Base-by-base conservation (phyloP, 169 alveolate genomes). In the Plasmodium knowlesi region DNA sequence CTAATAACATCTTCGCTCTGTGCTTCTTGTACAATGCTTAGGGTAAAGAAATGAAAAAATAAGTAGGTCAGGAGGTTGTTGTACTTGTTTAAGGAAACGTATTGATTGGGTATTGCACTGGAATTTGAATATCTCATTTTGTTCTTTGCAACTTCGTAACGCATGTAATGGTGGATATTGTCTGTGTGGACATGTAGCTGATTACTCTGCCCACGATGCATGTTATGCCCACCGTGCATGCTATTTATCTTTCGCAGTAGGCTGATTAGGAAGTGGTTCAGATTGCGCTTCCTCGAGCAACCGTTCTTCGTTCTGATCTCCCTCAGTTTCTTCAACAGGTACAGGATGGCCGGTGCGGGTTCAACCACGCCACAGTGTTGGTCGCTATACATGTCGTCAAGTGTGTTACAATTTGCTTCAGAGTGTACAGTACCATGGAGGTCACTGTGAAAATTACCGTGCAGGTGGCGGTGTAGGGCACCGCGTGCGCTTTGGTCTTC, bases 41-140 rank as follows among this genome's bases (percentile, higher is more conserved):
- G 71, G 10, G 74, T 32, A 28, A 86, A 86, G 34, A 86, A 53
- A 67, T 86, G 25, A 53, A 78, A 74, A 46, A 86, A 86, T 54
- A 74, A 76, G 19, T 86, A 61, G 6, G 74, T 74, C 43, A 74
- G 41, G 39, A 71, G 34, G 25, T 3, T 71, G n/a, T 83, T 83
- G 54, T 83, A 83, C 28, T 83, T 83, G 61, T 85, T 46, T 71
- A 83, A 12, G n/a, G 80, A 2, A 12, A 71, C 39, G 53, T 71
- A 72, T 1, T 39, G 46, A 34, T 25, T 67, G 37, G 73, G 34
- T 22, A 22, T 46, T 9, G 25, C 16, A 2, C 6, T 14, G 34
- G 28, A 1, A 80, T 22, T 50, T 12, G 41, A 34, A 14, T 46
- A 22, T 80, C 12, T 37, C 34, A 19, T 3, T 43, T 28, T 22